phyloP scores from a whole-genome alignment of 768 basidiomycete genomes.

The Amanita polypyramis region DNA sequence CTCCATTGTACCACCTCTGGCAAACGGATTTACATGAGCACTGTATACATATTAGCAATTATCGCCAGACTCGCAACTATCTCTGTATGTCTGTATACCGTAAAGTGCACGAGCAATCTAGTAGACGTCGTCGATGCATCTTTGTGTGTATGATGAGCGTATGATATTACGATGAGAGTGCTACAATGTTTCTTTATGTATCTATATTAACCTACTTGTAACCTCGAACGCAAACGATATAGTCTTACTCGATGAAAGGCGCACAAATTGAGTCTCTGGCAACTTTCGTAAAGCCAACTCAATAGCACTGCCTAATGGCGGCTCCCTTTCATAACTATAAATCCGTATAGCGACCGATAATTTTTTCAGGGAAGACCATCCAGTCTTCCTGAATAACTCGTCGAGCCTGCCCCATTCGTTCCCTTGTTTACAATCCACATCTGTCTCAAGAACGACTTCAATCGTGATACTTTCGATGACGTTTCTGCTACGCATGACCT shows the following conservation, averaged over 20 bases:
- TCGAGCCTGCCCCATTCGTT: not conserved
- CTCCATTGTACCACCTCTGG: not conserved
- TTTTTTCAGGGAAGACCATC: not conserved
- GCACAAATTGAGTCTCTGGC: constrained; percentile 1
- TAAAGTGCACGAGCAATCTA: too few species aligned
- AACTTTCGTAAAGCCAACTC: not conserved
- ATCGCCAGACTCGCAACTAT: too few species aligned
- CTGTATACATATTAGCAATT: too few species aligned
- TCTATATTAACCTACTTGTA: not conserved
- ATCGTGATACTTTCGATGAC: not conserved
- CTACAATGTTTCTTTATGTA: not conserved
- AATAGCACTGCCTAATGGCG: not conserved
- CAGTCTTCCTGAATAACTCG: not conserved
- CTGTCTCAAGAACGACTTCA: not conserved
- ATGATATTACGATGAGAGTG: too few species aligned
- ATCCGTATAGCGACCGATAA: not conserved
- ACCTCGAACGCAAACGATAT: not conserved
- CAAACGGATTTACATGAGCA: too few species aligned
- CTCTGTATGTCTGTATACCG: too few species aligned
- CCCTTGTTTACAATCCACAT: not conserved
- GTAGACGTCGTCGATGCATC: too few species aligned
- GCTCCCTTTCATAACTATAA: too few species aligned
- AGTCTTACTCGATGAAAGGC: not conserved
- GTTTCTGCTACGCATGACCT: not conserved
- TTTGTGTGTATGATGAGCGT: too few species aligned